A percentile compares a stretch with the other conserved stretches of the same genome.
Evolutionary conservation across 768 basidiomycete species (phyloP).

Genomic region (Lactifluus rugatus): DNA sequence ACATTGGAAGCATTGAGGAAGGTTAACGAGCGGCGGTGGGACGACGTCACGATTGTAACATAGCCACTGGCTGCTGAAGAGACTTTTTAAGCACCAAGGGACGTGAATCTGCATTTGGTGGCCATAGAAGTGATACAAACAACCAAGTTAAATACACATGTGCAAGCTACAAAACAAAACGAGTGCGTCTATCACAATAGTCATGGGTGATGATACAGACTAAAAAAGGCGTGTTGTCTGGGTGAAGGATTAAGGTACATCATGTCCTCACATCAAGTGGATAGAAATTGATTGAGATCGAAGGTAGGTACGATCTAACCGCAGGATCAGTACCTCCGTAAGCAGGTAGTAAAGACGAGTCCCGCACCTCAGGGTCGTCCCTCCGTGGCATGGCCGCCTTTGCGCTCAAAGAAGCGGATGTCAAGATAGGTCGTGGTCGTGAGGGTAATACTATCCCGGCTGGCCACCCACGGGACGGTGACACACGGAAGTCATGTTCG

Average conservation of each 20-base stretch:
- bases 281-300: constrained; percentile 10
- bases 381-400: constrained; percentile 3
- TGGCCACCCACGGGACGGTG: constrained; percentile 28
- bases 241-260: neutral
- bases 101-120: neutral
- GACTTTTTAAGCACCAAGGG: neutral
- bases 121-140: neutral
- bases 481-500: constrained; percentile 38
- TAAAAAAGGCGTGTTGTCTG: neutral
- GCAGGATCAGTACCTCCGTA: neutral
- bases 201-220: neutral
- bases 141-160: constrained; percentile 15
- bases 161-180: constrained; percentile 11
- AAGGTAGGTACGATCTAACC: constrained; percentile 8
- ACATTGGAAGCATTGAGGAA: constrained; percentile 32
- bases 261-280: constrained; percentile 1
- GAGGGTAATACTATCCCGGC: constrained; percentile 41
- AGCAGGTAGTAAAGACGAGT: neutral
- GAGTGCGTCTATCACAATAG: neutral
- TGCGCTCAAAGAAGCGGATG: neutral
- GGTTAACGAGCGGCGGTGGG: constrained; percentile 57
- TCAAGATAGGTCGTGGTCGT: neutral
- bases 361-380: constrained; percentile 12
- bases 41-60: constrained; percentile 45
- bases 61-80: constrained; percentile 14